Conservation (phyloP, 352 stramenopile species). For the Phytopythium ostracodes region DNA sequence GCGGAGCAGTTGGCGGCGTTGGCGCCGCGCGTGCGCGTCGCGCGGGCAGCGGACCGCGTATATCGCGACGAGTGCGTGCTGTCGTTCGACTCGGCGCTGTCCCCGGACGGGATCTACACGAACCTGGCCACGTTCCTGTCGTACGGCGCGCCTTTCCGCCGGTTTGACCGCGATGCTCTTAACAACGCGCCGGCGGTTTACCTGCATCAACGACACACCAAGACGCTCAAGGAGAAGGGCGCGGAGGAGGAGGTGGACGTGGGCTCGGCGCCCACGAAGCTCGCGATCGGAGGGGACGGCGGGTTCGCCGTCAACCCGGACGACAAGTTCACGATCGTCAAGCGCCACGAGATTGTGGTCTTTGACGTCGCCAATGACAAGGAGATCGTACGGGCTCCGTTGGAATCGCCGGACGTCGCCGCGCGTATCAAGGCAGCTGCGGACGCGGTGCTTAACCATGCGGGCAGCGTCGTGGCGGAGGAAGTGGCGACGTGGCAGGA, state of each 20-base stretch:
- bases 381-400: slow-evolving; percentile 24
- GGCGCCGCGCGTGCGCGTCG: slow-evolving; percentile 38
- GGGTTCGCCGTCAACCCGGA: slow-evolving; percentile 89
- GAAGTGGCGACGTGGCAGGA: slow-evolving; percentile 83
- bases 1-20: slow-evolving; percentile 17
- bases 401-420: slow-evolving; percentile 40
- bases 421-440: slow-evolving; percentile 46
- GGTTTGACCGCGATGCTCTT: slow-evolving; percentile 42
- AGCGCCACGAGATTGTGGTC: slow-evolving; percentile 74
- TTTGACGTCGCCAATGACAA: slow-evolving; percentile 41
- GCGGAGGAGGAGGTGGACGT: neutral
- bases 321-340: slow-evolving; percentile 88
- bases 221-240: slow-evolving; percentile 16
- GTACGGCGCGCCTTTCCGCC: slow-evolving; percentile 76
- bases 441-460: slow-evolving; percentile 66
- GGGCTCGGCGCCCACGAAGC: slow-evolving; percentile 69
- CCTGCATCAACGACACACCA: slow-evolving; percentile 67
- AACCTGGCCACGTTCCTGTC: slow-evolving; percentile 94
- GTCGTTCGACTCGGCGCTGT: slow-evolving; percentile 92
- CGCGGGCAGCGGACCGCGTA: slow-evolving; percentile 70
- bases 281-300: slow-evolving; percentile 95
- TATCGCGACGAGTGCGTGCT: slow-evolving; percentile 98
- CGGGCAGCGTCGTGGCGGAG: slow-evolving; percentile 70
- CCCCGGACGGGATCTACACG: slow-evolving; percentile 74
- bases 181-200: slow-evolving; percentile 44